A percentile compares a stretch with the other conserved stretches of the same genome.
Conservation (phyloP, 2,329 filamentous ascomycete genomes). For the Nothophoma quercina region DNA sequence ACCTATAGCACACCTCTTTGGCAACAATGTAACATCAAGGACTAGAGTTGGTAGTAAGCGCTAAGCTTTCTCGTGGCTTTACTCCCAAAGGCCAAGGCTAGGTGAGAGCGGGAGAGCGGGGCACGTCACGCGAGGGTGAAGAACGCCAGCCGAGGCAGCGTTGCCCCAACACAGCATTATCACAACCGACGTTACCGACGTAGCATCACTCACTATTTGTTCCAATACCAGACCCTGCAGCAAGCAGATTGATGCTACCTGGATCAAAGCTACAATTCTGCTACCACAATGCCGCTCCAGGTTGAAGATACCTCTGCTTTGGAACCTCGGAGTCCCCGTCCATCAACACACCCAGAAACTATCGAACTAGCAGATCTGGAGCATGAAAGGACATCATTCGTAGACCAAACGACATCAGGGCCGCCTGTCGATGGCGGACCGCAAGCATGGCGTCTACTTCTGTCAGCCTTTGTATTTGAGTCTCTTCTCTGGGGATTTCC, state of each 20-base stretch:
- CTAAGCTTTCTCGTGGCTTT: conserved; percentile 5
- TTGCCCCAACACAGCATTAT: background rate
- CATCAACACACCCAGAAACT: background rate
- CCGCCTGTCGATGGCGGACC: conserved; percentile 24
- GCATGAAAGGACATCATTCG: background rate
- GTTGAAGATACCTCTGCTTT: background rate
- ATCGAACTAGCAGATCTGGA: background rate
- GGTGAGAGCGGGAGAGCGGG: background rate
- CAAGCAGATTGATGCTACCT: background rate
- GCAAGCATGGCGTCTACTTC: conserved; percentile 59
- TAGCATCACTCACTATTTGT: background rate
- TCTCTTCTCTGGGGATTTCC: conserved; percentile 50
- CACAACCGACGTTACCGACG: background rate
- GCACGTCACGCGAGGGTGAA: conserved; percentile 2
- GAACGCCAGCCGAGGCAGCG: conserved; percentile 13
- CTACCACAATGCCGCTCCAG: background rate
- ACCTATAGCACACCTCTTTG: conserved; percentile 16
- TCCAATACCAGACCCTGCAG: too few species aligned
- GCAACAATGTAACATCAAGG: conserved; percentile 1
- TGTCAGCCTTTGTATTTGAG: conserved; percentile 59
- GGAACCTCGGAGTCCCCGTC: background rate
- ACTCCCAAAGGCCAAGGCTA: background rate
- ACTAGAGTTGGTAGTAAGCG: background rate
- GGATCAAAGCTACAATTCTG: background rate
- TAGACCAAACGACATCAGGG: conserved; percentile 3